Evolutionary conservation across 2,329 filamentous ascomycete species (phyloP).

Genomic region (Cladophialophora carrionii): DNA sequence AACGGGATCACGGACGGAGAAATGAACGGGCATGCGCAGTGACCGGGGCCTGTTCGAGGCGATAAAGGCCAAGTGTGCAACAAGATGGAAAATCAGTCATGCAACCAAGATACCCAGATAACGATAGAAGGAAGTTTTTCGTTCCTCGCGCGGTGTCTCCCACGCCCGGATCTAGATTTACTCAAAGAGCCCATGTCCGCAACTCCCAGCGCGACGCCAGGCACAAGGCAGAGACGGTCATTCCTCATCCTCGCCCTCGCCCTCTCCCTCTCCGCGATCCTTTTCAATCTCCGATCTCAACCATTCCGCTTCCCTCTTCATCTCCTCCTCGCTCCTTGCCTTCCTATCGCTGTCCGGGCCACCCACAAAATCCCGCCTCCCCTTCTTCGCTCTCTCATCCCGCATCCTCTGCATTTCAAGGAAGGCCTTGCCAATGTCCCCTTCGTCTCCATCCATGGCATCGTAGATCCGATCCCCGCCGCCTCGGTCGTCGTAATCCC

Average conservation of each 20-base stretch:
- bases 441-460: constrained; percentile 79
- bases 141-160: background rate
- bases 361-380: constrained; percentile 48
- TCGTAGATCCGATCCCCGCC: constrained; percentile 78
- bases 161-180: background rate
- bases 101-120: constrained; percentile 17
- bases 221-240: background rate
- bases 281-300: constrained; percentile 62
- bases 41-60: background rate
- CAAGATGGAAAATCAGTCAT: background rate
- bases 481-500: constrained; percentile 60
- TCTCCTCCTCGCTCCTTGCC: constrained; percentile 71
- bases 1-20: constrained; percentile 18
- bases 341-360: constrained; percentile 74
- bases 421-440: constrained; percentile 75
- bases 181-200: background rate
- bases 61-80: constrained; percentile 1
- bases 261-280: constrained; percentile 38
- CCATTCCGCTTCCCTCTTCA: constrained; percentile 75
- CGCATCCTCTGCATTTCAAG: constrained; percentile 55
- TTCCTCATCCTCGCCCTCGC: constrained; percentile 18
- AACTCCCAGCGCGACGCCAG: background rate
- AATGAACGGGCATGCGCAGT: constrained; percentile 11
- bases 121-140: constrained; percentile 11
- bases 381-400: constrained; percentile 40